Base-by-base conservation (phyloP, 768 basidiomycete genomes). In the Hypholoma fasciculare region DNA sequence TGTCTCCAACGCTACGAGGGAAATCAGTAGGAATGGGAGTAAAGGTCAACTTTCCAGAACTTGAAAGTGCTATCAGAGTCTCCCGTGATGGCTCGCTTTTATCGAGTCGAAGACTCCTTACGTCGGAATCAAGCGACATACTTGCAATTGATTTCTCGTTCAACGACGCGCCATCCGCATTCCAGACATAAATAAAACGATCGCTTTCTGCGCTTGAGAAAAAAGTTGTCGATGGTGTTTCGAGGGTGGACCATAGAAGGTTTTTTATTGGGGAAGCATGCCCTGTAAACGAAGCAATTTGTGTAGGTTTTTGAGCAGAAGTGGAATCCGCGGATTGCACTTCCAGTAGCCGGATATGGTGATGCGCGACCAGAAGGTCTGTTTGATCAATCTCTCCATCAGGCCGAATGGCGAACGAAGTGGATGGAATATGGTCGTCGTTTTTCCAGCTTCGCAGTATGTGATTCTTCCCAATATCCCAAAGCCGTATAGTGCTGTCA, bases 111-210 rank as follows among this genome's bases (percentile, higher is more conserved):
- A 85, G 75, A 17, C 70, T 67, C 19, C 81, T 77, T n/a, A 82
- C 83, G 57, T 85, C 83, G 2, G 87, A 83, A 67, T 90, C 88
- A 14, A 89, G 74, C 13, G 86, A 80, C 4, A 86, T 77, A 4
- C 83, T 83, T 14, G 86, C 86, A 17, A 80, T 66, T n/a, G 86
- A 74, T 61, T 75, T 82, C 34, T 85, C 83, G 63, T 81, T 77
- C 13, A 67, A 63, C 14, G 74, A 70, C 9, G 76, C 65, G 3
- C 69, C 69, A 40, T 76, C 69, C 38, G 80, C 76, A 57, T 82
- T 77, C 88, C 88, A 90, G 16, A 87, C 69, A 56, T 85, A 83
- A 7, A 87, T 69, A 58, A 84, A 80, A 27, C 87, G 81, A 67
- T 90, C 88, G 7, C 72, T 75, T 65, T 88, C 82, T 12, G 88